Percentiles rank a stretch among this genome's conserved stretches.
Evolutionary conservation across 2,329 filamentous ascomycete species (phyloP).

Genomic region (Ascochyta viciae-villosae): DNA sequence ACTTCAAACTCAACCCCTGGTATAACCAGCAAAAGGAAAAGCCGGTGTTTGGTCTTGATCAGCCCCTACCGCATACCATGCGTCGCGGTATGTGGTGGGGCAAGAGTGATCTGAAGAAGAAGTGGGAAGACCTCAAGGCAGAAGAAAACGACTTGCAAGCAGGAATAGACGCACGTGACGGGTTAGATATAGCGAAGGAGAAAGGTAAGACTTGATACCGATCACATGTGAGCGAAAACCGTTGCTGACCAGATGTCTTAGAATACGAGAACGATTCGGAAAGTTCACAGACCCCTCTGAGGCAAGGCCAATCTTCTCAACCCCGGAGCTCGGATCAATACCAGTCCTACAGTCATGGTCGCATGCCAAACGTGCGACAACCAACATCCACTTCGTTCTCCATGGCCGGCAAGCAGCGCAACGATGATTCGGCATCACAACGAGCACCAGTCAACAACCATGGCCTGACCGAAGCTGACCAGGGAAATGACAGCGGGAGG

Average conservation of each 20-base stretch:
- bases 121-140: constrained; percentile 25
- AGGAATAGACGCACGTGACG: constrained; percentile 29
- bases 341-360: constrained; percentile 21
- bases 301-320: not conserved
- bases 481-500: constrained; percentile 16
- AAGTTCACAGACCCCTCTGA: constrained; percentile 21
- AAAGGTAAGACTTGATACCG: constrained; percentile 18
- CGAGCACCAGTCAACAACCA: constrained; percentile 35
- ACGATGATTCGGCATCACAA: constrained; percentile 3
- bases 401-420: constrained; percentile 18
- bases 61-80: constrained; percentile 62
- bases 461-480: constrained; percentile 23
- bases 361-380: constrained; percentile 24
- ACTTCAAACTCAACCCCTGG: constrained; percentile 61
- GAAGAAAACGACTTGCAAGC: constrained; percentile 18
- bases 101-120: constrained; percentile 54
- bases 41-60: constrained; percentile 62
- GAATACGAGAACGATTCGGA: constrained; percentile 21
- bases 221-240: too few relatives aligned
- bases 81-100: constrained; percentile 59
- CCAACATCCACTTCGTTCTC: constrained; percentile 8
- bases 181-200: constrained; percentile 19
- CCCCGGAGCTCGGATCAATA: constrained; percentile 10
- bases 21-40: constrained; percentile 61
- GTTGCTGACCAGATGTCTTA: constrained; percentile 1